Evolutionary conservation across 352 stramenopile genomes (phyloP).

Genomic region (Phytophthora hibernalis): DNA sequence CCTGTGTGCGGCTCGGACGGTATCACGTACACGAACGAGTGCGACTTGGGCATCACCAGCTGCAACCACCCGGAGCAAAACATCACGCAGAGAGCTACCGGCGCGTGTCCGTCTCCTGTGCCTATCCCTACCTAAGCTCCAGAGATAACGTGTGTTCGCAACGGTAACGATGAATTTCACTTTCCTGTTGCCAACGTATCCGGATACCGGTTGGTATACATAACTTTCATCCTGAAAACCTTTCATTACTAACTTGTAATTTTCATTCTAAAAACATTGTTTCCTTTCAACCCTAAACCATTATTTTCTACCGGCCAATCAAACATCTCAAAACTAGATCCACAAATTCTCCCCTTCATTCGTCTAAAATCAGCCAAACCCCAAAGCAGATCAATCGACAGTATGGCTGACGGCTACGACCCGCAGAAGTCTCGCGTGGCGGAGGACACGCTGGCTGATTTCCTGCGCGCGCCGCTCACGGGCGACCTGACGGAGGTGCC

Average conservation of each 20-base stretch:
- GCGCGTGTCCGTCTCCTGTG: not conserved
- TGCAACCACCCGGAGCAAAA: slow-evolving; percentile 40
- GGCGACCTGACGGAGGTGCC: slow-evolving; percentile 95
- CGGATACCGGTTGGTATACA: too few species aligned
- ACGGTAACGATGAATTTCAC: not conserved
- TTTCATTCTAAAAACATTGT: too few species aligned
- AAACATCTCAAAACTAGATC: slow-evolving; percentile 12
- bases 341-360: slow-evolving; percentile 20
- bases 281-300: not conserved
- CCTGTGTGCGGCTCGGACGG: slow-evolving; percentile 44
- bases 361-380: not conserved
- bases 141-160: too few species aligned
- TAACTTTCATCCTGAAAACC: too few species aligned
- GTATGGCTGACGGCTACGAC: slow-evolving; percentile 89
- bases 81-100: slow-evolving; percentile 15
- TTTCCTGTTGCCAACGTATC: not conserved
- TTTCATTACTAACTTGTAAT: too few species aligned
- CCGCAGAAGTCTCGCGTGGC: slow-evolving; percentile 92
- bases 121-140: not conserved
- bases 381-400: slow-evolving; percentile 11
- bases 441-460: slow-evolving; percentile 93
- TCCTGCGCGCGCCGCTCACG: slow-evolving; percentile 91
- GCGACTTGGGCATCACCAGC: slow-evolving; percentile 26
- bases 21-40: slow-evolving; percentile 43
- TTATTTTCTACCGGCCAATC: slow-evolving; percentile 9